These are phyloP conservation scores for Tolypocladium inflatum DNA, from an alignment of 2,329 filamentous ascomycete species.

Conservation along the genomic window DNA sequence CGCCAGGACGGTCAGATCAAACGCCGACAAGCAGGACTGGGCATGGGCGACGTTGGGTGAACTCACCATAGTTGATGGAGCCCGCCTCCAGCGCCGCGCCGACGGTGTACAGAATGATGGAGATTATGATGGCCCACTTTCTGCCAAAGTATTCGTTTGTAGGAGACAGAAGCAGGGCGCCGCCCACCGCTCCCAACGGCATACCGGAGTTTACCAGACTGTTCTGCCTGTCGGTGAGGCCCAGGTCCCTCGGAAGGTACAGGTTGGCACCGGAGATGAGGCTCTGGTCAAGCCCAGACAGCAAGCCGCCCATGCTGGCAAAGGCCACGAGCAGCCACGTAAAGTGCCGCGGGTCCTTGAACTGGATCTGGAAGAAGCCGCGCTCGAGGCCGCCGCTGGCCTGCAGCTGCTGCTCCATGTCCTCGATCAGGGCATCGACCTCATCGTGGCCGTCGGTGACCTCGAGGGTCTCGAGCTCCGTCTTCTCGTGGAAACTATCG, in stretches of 20 bases:
- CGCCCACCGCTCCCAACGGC: slow-evolving; percentile 62
- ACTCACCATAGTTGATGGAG: slow-evolving; percentile 49
- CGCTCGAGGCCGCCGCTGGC: slow-evolving; percentile 20
- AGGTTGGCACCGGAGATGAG: slow-evolving; percentile 64
- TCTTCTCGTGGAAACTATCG: slow-evolving; percentile 12
- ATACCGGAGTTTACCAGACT: slow-evolving; percentile 61
- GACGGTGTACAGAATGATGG: slow-evolving; percentile 59
- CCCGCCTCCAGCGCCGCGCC: slow-evolving; percentile 61
- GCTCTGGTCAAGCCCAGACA: slow-evolving; percentile 64
- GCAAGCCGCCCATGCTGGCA: slow-evolving; percentile 65
- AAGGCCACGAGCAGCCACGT: slow-evolving; percentile 61
- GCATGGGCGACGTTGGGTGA: neutral
- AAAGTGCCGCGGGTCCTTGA: slow-evolving; percentile 53
- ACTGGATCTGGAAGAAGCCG: slow-evolving; percentile 43
- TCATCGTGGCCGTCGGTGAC: slow-evolving; percentile 25
- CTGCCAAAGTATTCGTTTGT: slow-evolving; percentile 59
- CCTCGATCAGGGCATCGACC: slow-evolving; percentile 27
- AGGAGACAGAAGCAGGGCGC: slow-evolving; percentile 57
- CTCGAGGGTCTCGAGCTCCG: slow-evolving; percentile 24
- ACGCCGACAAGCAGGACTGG: neutral
- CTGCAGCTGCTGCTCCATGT: slow-evolving; percentile 31
- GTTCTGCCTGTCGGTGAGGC: slow-evolving; percentile 45
- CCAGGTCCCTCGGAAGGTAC: slow-evolving; percentile 50
- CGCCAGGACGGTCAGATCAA: neutral
- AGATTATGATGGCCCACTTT: slow-evolving; percentile 59